These are phyloP conservation scores for Lonicera japonica DNA, from an alignment of 129 eudicot species.

Conservation along the genomic window DNA sequence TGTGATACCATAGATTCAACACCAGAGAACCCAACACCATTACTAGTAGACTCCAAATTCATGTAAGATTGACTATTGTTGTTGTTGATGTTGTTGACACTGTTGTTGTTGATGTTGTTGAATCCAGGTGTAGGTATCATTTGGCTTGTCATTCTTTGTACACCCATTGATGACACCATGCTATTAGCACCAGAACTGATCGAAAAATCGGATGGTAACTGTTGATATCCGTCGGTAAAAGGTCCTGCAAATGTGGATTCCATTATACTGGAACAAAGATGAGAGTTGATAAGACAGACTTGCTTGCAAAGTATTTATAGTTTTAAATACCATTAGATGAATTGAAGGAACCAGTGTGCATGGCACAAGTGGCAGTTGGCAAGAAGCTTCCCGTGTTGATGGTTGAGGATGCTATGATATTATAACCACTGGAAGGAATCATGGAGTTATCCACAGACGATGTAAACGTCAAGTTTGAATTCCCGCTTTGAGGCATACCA, in stretches of 20 bases:
- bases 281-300: no score
- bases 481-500: constrained; percentile 67
- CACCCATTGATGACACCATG: no score
- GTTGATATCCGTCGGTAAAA: constrained; percentile 58
- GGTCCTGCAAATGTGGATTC: constrained; percentile 38
- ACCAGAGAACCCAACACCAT: background rate
- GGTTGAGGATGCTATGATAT: no score
- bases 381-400: background rate
- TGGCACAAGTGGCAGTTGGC: constrained; percentile 22
- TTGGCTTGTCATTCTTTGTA: constrained; percentile 74
- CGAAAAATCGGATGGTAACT: constrained; percentile 42
- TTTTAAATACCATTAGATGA: constrained; percentile 42
- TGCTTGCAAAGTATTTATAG: background rate
- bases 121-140: constrained; percentile 98
- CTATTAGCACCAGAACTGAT: constrained; percentile 41
- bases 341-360: constrained; percentile 43
- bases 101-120: constrained; percentile 38
- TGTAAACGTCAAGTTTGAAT: constrained; percentile 13
- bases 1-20: constrained; percentile 59
- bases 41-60: constrained; percentile 46
- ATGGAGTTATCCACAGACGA: constrained; percentile 41
- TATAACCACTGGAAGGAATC: no score
- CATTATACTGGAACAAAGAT: background rate
- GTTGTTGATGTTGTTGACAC: constrained; percentile 6
- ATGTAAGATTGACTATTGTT: constrained; percentile 14